Evolutionary conservation across 148 eudicot genomes (phyloP).

Genomic region (Vaccinium macrocarpon): DNA sequence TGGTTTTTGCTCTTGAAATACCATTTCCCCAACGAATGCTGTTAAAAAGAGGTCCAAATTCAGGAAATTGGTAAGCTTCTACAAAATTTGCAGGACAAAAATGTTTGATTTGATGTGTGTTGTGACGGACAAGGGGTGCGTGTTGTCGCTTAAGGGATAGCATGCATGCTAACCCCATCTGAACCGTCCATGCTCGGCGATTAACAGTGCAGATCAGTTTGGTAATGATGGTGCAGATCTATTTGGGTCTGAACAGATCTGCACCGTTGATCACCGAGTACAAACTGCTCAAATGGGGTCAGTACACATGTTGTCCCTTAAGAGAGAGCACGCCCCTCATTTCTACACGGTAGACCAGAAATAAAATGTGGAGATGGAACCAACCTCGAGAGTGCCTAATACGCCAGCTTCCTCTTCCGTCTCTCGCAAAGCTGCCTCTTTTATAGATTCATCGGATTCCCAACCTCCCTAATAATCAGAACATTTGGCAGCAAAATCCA

Average conservation of each 20-base stretch:
- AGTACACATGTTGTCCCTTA: too few species aligned
- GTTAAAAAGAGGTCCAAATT: background rate
- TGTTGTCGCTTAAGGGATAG: too few species aligned
- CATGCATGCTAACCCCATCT: too few species aligned
- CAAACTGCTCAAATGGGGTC: fast-evolving
- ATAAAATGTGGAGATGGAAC: background rate
- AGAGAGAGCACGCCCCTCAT: too few species aligned
- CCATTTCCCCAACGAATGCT: constrained; percentile 45
- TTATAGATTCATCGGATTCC: constrained; percentile 60
- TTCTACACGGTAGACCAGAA: background rate
- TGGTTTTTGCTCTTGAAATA: constrained; percentile 45
- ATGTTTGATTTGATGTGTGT: background rate
- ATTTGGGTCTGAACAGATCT: too few species aligned
- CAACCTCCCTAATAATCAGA: constrained; percentile 54
- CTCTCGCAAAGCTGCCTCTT: constrained; percentile 60
- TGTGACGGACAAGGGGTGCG: too few species aligned
- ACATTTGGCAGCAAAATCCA: background rate
- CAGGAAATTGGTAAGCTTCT: background rate
- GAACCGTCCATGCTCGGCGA: too few species aligned
- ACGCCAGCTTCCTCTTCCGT: constrained; percentile 74
- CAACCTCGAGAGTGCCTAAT: constrained; percentile 47
- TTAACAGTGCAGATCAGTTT: too few species aligned
- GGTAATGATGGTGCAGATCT: too few species aligned
- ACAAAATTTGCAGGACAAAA: background rate
- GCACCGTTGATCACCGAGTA: fast-evolving